Conservation (phyloP, 1,139 yeast species). For the Taphrina wiesneri region DNA sequence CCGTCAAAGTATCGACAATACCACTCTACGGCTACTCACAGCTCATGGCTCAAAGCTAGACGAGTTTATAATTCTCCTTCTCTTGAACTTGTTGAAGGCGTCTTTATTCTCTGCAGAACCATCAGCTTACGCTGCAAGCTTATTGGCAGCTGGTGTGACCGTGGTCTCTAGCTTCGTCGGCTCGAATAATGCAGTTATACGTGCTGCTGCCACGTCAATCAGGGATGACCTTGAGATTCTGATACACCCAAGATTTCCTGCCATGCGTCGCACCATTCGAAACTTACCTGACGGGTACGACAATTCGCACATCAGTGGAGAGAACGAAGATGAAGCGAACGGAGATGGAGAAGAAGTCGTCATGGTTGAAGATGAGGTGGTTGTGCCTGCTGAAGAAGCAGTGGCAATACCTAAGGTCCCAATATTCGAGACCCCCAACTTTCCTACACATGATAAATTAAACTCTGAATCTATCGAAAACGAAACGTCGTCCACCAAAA, state of each 20-base stretch:
- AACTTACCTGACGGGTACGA: background rate
- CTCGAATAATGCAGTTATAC: background rate
- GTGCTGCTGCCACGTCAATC: background rate
- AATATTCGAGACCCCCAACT: background rate
- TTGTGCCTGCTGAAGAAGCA: background rate
- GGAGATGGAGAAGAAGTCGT: background rate
- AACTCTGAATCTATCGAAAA: background rate
- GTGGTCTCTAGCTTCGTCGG: background rate
- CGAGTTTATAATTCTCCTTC: background rate
- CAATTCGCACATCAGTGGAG: background rate
- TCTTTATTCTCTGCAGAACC: constrained; percentile 19
- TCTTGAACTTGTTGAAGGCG: background rate
- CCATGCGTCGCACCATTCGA: constrained; percentile 4
- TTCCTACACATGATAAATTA: background rate
- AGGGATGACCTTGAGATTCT: constrained; percentile 2
- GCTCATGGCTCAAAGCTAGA: background rate
- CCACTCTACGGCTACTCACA: background rate
- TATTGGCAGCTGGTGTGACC: constrained; percentile 7
- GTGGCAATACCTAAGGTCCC: background rate
- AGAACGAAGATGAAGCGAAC: background rate
- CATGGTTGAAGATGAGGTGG: background rate
- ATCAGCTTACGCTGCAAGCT: constrained; percentile 5
- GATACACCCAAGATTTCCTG: constrained; percentile 27
- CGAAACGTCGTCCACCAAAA: background rate
- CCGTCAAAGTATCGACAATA: constrained; percentile 7